Conservation (phyloP, 257 asterid species). For the Petrea volubilis region DNA sequence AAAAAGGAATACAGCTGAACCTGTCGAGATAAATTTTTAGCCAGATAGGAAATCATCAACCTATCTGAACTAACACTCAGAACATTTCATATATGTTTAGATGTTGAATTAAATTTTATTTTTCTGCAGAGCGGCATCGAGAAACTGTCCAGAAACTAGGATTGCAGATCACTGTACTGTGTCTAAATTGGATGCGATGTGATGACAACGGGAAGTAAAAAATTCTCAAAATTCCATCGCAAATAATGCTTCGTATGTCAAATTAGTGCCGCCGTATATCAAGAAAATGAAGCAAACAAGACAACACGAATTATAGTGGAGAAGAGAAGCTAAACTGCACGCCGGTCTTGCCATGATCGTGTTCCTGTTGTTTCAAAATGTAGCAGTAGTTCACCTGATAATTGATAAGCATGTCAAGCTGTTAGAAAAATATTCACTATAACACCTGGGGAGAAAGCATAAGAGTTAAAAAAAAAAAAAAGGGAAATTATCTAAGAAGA, state of each 20-base stretch:
- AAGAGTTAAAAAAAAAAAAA: background rate
- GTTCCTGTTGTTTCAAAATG: conserved; percentile 69
- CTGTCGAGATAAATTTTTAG: background rate
- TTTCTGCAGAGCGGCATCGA: conserved; percentile 27
- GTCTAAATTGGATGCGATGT: conserved; percentile 28
- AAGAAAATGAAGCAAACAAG: conserved; percentile 3
- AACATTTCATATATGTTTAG: background rate
- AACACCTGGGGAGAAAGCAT: background rate
- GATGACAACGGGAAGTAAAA: conserved; percentile 12
- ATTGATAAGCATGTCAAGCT: conserved; percentile 29
- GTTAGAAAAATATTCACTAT: conserved; percentile 23
- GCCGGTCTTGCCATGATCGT: conserved; percentile 85
- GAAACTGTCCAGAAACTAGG: conserved; percentile 23
- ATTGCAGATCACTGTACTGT: conserved; percentile 25
- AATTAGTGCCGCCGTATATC: conserved; percentile 9
- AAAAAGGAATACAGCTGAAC: background rate
- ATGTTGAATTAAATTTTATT: conserved; percentile 25
- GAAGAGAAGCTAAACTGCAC: conserved; percentile 91
- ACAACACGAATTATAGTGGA: conserved; percentile 41
- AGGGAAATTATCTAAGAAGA: background rate
- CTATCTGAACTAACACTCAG: conserved; percentile 19
- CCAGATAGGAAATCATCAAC: background rate
- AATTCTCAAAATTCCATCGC: conserved; percentile 19
- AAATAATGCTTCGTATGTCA: conserved; percentile 8
- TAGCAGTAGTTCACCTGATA: conserved; percentile 81